phyloP scores from a whole-genome alignment of 2,329 filamentous ascomycete species.

The Pseudodiploospora longispora region DNA sequence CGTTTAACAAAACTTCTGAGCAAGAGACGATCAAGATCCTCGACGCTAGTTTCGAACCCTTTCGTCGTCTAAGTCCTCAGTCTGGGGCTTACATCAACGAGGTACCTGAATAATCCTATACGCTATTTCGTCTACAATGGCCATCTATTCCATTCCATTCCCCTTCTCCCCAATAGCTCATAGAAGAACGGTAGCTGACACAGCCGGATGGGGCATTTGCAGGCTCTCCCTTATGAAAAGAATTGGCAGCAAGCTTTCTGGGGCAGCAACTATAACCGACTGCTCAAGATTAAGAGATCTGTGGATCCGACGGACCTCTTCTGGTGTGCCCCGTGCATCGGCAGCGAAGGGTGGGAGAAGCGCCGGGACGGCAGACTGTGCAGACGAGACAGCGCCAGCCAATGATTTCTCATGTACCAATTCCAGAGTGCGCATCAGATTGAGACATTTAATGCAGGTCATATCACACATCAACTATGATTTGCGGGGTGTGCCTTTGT shows the following conservation, averaged over 20 bases:
- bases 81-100: constrained; percentile 40
- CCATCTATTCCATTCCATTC: accelerated
- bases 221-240: constrained; percentile 29
- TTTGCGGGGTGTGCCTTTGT: no score
- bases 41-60: constrained; percentile 20
- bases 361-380: constrained; percentile 17
- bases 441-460: no score
- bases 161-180: neutral
- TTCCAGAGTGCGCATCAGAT: no score
- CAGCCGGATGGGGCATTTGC: accelerated
- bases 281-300: constrained; percentile 35
- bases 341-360: constrained; percentile 33
- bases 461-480: no score
- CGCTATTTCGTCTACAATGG: neutral
- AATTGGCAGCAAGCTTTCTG: constrained; percentile 34
- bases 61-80: constrained; percentile 31
- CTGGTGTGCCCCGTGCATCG: constrained; percentile 40
- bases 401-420: no score
- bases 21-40: constrained; percentile 18
- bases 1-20: constrained; percentile 24
- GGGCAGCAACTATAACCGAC: constrained; percentile 36
- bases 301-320: constrained; percentile 41
- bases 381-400: neutral
- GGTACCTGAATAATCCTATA: constrained; percentile 18
- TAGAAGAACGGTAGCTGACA: no score